Evolutionary conservation across 1,284 basidiomycete genomes (phyloP), one percentile per base, ranked within the genome.

Genomic region (Cerioporus squamosus): DNA sequence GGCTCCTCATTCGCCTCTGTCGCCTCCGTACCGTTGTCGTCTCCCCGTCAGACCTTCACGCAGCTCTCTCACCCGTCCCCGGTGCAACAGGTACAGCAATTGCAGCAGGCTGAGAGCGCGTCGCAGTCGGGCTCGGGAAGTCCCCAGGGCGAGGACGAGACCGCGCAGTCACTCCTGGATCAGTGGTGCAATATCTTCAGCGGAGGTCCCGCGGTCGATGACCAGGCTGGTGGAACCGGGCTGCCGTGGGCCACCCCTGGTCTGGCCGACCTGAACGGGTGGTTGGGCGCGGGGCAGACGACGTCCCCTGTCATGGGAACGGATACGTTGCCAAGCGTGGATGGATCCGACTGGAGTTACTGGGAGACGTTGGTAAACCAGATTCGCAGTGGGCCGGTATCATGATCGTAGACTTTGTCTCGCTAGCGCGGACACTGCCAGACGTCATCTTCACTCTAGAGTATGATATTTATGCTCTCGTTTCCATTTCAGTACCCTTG

Each of bases 311-410:
- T 62, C 9, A 29, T 66, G 36, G 65, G 67, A 39, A 52, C 42
- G 53, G 68, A 68, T 8, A 26, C 66, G 7, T 54, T 84, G 51
- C 73, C 77, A 50, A 81, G 79, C 14, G 66, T 83, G 43, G 89
- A 90, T 62, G 85, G 85, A 14, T 82, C 84, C 26, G 91, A 93
- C 72, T 90, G 87, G 83, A 85, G 77, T 60, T 93, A 93, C 67
- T 93, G 91, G 91, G 90, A 93, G 72, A 85, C 83, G 31, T 72
- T 93, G 60, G 88, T 93, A 15, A 89, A 85, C 67, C 87, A 90
- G 66, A 88, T 92, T 57, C 86, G 88, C 58, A 81, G 82, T 45
- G 82, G 76, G 24, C 80, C 79, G 43, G 78, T 68, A 44, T 56
- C 66, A 23, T 63, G 61, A 47, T 24, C 2, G 14, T 9, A 29